Evolutionary conservation across 331 rosid species (phyloP), one percentile per base, ranked within the genome.

Genomic region (Stylosanthes scabra): DNA sequence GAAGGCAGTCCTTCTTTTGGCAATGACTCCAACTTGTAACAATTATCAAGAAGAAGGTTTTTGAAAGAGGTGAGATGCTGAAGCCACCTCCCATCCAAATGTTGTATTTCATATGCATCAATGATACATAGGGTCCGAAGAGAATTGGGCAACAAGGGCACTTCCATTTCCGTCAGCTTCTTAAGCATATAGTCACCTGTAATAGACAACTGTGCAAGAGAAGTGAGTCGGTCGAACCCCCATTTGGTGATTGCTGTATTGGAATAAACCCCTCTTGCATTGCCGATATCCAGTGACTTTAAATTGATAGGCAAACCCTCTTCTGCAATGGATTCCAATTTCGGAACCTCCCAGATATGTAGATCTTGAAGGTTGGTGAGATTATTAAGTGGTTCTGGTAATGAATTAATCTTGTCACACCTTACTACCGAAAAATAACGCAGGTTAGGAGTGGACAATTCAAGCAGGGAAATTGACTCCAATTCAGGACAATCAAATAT

Each of bases 31-130:
- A 81, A 56, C 2, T 15, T 11, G 12, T 4, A 27, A 52, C 64
- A 41, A 0, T 0, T 0, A 2, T 0, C 0, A 9, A 80, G 39
- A 0, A 0, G 0, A 9, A 76, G 61, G 0, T 0, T 1, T 7
- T 69, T 7, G 7, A 69, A 64, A 11, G 71, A 77, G 2, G 29
- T 58, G 55, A 75, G 74, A 14, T 66, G 62, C 12, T 49, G 55
- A 37, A 76, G 58, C 68, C 74, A 41, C 42, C 8, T 70, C 2
- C 62, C 47, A 13, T 71, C 57, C 47, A 74, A 13, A 4, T 7
- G 29, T 54, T 39, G 52, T 9, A 66, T 7, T 9, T 14, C 56
- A n/a, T 0, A 0, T n/a, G 78, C 57, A 8, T 20, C 0, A 5
- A 0, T 1, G 4, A 62, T 12, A 0, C 0, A 0, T 11, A 77